These are phyloP conservation scores for Saposhnikovia divaricata DNA, from an alignment of 129 eudicot species.

Conservation along the genomic window DNA sequence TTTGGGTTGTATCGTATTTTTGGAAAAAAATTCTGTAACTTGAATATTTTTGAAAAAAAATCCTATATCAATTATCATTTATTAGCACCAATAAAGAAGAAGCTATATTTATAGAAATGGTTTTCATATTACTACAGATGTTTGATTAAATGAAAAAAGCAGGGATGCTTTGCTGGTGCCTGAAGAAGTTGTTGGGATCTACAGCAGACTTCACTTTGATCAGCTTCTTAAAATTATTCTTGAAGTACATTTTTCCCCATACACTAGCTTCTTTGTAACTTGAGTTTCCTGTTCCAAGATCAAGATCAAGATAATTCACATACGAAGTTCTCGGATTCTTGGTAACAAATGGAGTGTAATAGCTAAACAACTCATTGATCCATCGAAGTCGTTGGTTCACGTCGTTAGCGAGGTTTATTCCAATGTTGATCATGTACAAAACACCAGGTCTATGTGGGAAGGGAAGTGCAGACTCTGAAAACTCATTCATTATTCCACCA, in stretches of 20 bases:
- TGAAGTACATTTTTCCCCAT: neutral
- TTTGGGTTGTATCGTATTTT: too few relatives aligned
- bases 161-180: conserved; percentile 1
- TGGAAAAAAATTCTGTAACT: too few relatives aligned
- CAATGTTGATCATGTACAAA: conserved; percentile 4
- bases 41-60: too few relatives aligned
- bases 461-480: neutral
- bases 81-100: too few relatives aligned
- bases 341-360: neutral
- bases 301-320: conserved; percentile 1
- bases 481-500: conserved; percentile 3
- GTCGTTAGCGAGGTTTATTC: neutral
- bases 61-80: too few relatives aligned
- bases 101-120: too few relatives aligned
- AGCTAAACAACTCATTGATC: neutral
- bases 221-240: neutral
- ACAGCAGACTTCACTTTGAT: neutral
- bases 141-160: neutral
- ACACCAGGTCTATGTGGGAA: conserved; percentile 4
- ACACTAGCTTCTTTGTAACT: neutral
- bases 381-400: neutral
- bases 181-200: neutral
- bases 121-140: neutral
- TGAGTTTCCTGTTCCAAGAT: neutral
- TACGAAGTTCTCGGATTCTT: conserved; percentile 1